phyloP scores from a whole-genome alignment of 2,329 filamentous ascomycete species.

The Aspergillus brunneoviolaceus region DNA sequence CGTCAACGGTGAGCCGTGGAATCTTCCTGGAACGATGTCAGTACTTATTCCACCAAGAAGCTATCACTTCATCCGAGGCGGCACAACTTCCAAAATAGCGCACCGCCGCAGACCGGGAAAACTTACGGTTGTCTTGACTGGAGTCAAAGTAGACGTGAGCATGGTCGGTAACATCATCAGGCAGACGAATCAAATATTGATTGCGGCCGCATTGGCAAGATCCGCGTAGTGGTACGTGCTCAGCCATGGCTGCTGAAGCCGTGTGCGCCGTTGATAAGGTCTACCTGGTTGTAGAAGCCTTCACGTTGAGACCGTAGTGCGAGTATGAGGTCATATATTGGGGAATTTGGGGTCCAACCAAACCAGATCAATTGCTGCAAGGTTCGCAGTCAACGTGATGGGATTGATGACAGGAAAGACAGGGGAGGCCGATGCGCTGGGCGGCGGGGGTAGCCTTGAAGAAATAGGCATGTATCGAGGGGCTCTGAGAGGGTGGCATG shows the following conservation, averaged over 20 bases:
- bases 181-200: conserved; percentile 72
- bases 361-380: neutral
- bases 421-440: neutral
- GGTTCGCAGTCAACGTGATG: neutral
- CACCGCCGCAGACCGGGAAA: neutral
- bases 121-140: conserved; percentile 69
- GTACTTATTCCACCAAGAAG: neutral
- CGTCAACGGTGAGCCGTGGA: conserved; percentile 70
- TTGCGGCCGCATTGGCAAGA: conserved; percentile 85
- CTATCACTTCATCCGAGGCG: no score
- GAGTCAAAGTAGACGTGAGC: conserved; percentile 75
- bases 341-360: neutral
- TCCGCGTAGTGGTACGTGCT: conserved; percentile 62
- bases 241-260: conserved; percentile 11
- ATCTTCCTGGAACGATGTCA: conserved; percentile 49
- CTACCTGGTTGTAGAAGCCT: neutral
- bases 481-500: neutral
- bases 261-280: neutral
- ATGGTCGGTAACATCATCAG: conserved; percentile 55
- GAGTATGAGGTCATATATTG: conserved; percentile 13
- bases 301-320: neutral
- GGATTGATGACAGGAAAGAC: neutral
- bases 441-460: neutral
- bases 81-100: neutral
- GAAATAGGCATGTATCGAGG: neutral